These are phyloP conservation scores for Tricholoma furcatifolium DNA, from an alignment of 768 basidiomycete genomes.

Conservation along the genomic window DNA sequence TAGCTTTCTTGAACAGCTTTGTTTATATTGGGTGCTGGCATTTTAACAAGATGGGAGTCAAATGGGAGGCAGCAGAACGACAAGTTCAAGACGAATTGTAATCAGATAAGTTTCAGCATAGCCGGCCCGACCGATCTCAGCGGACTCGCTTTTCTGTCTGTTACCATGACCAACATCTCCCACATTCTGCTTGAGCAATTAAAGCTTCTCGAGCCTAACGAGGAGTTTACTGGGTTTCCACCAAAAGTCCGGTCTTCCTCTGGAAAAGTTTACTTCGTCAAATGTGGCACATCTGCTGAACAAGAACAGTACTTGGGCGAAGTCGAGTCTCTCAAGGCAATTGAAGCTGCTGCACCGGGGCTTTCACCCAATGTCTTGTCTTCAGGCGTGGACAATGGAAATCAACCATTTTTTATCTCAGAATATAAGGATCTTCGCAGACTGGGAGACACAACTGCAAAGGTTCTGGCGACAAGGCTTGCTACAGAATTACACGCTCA, in stretches of 20 bases:
- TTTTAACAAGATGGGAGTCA: no score
- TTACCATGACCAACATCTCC: slow-evolving; percentile 22
- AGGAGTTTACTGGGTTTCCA: slow-evolving; percentile 41
- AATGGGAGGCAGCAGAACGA: no score
- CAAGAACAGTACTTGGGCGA: slow-evolving; percentile 69
- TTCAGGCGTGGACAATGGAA: slow-evolving; percentile 39
- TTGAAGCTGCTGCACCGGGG: slow-evolving; percentile 63
- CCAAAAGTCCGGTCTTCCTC: slow-evolving; percentile 56
- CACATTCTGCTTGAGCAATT: slow-evolving; percentile 42
- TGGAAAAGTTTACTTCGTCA: slow-evolving; percentile 61
- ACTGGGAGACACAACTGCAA: slow-evolving; percentile 46
- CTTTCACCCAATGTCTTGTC: slow-evolving; percentile 59
- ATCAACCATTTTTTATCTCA: slow-evolving; percentile 65
- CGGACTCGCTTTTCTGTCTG: not conserved
- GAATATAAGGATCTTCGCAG: slow-evolving; percentile 64
- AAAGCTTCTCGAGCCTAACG: slow-evolving; percentile 46
- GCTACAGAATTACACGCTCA: slow-evolving; percentile 65
- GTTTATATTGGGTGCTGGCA: slow-evolving; percentile 34
- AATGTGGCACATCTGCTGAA: slow-evolving; percentile 51
- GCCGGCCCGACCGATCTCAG: no score
- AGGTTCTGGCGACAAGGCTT: slow-evolving; percentile 54
- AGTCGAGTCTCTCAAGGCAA: slow-evolving; percentile 63
- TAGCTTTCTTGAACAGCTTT: slow-evolving; percentile 45
- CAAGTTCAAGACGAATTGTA: no score
- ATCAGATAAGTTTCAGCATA: not conserved